These are phyloP conservation scores for Centella asiatica DNA, from an alignment of 129 eudicot species.

Conservation along the genomic window DNA sequence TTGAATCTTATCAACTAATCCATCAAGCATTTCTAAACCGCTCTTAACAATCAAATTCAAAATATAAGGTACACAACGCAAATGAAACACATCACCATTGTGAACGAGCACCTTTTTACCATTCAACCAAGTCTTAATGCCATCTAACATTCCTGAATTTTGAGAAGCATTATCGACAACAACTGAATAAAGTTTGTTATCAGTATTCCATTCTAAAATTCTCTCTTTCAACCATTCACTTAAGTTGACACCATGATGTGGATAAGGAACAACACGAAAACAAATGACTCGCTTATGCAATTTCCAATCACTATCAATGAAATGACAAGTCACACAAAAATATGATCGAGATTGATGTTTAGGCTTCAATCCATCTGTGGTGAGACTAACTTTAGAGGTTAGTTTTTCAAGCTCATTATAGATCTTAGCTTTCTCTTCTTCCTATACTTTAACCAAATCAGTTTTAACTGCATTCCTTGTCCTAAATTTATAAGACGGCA, in stretches of 20 bases:
- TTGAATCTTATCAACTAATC: background rate
- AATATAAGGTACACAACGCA: background rate
- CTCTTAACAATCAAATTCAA: background rate
- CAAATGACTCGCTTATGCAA: background rate
- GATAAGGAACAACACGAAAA: background rate
- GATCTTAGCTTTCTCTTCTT: background rate
- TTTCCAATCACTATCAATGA: background rate
- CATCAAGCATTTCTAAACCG: background rate
- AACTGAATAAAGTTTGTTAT: background rate
- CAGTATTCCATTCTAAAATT: background rate
- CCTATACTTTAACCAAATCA: background rate
- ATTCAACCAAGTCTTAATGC: background rate
- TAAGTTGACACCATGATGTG: background rate
- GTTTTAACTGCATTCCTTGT: background rate
- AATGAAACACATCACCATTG: background rate
- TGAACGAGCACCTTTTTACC: background rate
- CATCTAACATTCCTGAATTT: background rate
- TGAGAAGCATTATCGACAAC: background rate
- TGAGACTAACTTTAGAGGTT: background rate
- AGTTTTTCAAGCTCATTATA: background rate
- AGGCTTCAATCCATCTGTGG: too few relatives aligned
- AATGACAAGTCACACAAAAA: background rate
- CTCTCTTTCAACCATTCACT: conserved; percentile 1
- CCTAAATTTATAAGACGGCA: background rate
- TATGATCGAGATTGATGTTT: background rate